A percentile compares a stretch with the other conserved stretches of the same genome.
These are phyloP conservation scores for Chrysoporthe austroafricana DNA, from an alignment of 2,329 filamentous ascomycete species.

Conservation along the genomic window DNA sequence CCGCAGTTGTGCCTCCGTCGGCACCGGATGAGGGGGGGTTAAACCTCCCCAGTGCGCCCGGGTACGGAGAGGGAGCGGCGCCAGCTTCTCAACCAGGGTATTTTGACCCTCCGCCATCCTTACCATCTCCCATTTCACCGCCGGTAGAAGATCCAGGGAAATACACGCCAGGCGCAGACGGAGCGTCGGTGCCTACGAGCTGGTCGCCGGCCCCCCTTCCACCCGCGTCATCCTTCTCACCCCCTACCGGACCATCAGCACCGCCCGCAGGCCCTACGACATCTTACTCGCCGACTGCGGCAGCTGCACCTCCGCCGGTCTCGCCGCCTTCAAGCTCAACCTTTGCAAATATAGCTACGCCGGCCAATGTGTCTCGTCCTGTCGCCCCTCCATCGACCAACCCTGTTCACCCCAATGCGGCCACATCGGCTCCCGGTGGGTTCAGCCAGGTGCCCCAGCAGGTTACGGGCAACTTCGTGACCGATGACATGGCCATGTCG, in stretches of 20 bases:
- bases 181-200: slow-evolving; percentile 33
- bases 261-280: slow-evolving; percentile 30
- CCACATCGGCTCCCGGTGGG: slow-evolving; percentile 25
- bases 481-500: slow-evolving; percentile 72
- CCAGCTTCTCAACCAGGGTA: slow-evolving; percentile 23
- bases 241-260: slow-evolving; percentile 34
- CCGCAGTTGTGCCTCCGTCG: slow-evolving; percentile 35
- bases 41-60: slow-evolving; percentile 36
- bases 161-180: slow-evolving; percentile 33
- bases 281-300: slow-evolving; percentile 33
- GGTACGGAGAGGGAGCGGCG: slow-evolving; percentile 29
- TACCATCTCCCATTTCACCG: slow-evolving; percentile 36
- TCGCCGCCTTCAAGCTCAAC: slow-evolving; percentile 31
- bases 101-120: slow-evolving; percentile 28
- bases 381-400: slow-evolving; percentile 27
- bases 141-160: slow-evolving; percentile 36
- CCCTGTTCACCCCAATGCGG: slow-evolving; percentile 8
- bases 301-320: slow-evolving; percentile 36
- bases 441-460: slow-evolving; percentile 31
- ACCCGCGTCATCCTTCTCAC: slow-evolving; percentile 38
- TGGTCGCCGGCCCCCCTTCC: slow-evolving; percentile 36
- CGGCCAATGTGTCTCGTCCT: slow-evolving; percentile 29
- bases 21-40: slow-evolving; percentile 33
- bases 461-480: slow-evolving; percentile 31
- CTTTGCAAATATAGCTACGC: slow-evolving; percentile 28